Base-by-base conservation (phyloP, 139 green algal genomes). In the Tetratostichococcus sp. region DNA sequence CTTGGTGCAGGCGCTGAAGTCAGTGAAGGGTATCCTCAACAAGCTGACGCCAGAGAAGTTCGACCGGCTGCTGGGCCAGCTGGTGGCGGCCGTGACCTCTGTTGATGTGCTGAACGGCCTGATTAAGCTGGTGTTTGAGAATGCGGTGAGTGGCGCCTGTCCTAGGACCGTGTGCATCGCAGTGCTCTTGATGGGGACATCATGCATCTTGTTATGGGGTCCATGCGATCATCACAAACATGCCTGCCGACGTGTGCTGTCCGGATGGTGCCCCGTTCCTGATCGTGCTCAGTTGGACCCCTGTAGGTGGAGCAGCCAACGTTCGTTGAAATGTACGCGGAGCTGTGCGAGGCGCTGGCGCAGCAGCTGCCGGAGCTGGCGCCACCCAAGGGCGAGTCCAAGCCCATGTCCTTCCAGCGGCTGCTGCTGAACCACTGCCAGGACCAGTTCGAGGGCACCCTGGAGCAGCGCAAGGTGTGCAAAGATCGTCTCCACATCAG, bases 41-140 rank as follows among this genome's bases (percentile, higher is more conserved):
- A 99, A 99, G 91, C 93, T 99, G 68, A 99, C 96, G 31, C 96
- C 96, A 0, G 93, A 99, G 81, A 99, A 99, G 82, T 99, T 98
- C 83, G 96, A 99, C 42, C 86, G 89, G 5, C 87, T 97, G 79
- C 81, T 94, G 50, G 67, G 83, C 8, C 93, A 97, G 86, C 81
- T 97, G 70, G 79, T 96, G 58, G 84, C 87, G 66, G 78, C 93
- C n/a, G 86, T 97, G 72, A 90, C 77, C 39, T 91, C 58, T 30
- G 79, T 83, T 31, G 85, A 89, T 42, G 79, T 88, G 43, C 77
- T 91, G 34, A 72, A 82, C 69, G 79, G 85, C 31, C 92, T 93
- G 35, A 99, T 98, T 79, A 83, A 70, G 8, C 80, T 95, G 35
- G 86, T 99, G 35, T 99, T 99, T 91, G 96, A 98, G 79, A 98